Evolutionary conservation across 2,329 filamentous ascomycete species (phyloP), one percentile per base, ranked within the genome.

Genomic region (Colletotrichum sp.): DNA sequence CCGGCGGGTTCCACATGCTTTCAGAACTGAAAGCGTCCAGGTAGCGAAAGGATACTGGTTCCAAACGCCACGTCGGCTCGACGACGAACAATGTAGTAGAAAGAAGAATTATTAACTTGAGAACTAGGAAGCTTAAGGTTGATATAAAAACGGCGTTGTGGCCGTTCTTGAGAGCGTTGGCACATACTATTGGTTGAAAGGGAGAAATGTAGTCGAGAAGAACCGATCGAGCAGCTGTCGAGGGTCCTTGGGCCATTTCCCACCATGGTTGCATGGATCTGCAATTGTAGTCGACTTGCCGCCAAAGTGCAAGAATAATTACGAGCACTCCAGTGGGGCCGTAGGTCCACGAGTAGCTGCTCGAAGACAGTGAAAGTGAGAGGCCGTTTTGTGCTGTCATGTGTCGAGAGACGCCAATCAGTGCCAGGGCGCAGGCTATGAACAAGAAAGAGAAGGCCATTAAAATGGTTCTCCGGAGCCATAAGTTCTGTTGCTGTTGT

Each of bases 101-200:
- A 21, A 52, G 43, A 1, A 52, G 10, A 2, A 52, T 52, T 6
- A 52, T 52, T 10, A 52, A 2, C 10, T 52, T 52, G n/a, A 52
- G 43, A 4, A 21, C 10, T 0, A 52, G 4, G 4, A 52, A 52
- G 0, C 2, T 3, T 3, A 52, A 0, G 1, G 2, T 52, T 6
- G 43, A 52, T 13, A 7, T 52, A 2, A 52, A 7, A 4, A 7
- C 6, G 1, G 43, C n/a, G 43, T 52, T 13, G 3, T 52, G 43
- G 0, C 43, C n/a, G n/a, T 52, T 13, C 43, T 3, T 52, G 0
- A 52, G 2, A 7, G 43, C 43, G 43, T 12, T 21, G 2, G 7
- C 2, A 1, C 43, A 52, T 6, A 3, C 43, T 1, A 13, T 52
- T 21, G 43, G 43, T 3, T 52, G 43, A 0, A 52, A 52, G 13